Conservation (phyloP, 768 basidiomycete species). For the Amanita thiersii region DNA sequence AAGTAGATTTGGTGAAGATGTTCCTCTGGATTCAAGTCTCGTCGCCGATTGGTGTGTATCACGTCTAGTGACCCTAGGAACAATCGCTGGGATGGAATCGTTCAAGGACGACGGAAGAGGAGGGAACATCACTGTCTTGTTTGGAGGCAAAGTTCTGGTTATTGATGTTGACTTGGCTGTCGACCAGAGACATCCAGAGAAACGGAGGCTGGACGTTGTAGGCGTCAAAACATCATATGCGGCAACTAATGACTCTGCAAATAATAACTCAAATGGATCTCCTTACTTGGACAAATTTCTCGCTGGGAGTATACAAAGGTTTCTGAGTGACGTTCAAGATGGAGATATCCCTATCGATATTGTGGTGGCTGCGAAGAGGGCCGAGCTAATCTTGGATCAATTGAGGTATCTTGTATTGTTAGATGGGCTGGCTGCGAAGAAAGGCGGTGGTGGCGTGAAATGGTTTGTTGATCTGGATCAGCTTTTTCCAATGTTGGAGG, state of each 20-base stretch:
- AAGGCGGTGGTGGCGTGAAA: conserved; percentile 53
- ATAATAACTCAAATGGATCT: conserved; percentile 38
- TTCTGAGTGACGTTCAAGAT: conserved; percentile 54
- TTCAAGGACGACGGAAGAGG: conserved; percentile 56
- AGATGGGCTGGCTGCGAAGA: conserved; percentile 55
- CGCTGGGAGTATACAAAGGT: conserved; percentile 43
- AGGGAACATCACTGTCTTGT: conserved; percentile 45
- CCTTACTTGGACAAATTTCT: conserved; percentile 59
- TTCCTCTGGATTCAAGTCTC: conserved; percentile 39
- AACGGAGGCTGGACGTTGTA: conserved; percentile 35
- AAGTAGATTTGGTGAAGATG: conserved; percentile 53
- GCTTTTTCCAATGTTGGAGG: conserved; percentile 39
- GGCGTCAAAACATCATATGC: conserved; percentile 73
- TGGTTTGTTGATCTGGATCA: conserved; percentile 70
- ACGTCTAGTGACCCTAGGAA: conserved; percentile 54
- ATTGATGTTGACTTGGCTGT: conserved; percentile 64
- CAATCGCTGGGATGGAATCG: conserved; percentile 62
- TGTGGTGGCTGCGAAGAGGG: conserved; percentile 41
- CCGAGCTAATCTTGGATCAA: conserved; percentile 41
- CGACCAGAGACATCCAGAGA: conserved; percentile 25
- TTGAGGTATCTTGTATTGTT: conserved; percentile 65
- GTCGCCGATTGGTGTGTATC: conserved; percentile 52
- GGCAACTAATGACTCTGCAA: conserved; percentile 32
- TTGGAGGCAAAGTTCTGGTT: conserved; percentile 77
- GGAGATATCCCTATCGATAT: conserved; percentile 40